These are phyloP conservation scores for Byssochlamys sp. DNA, from an alignment of 2,329 filamentous ascomycete species.

Conservation along the genomic window DNA sequence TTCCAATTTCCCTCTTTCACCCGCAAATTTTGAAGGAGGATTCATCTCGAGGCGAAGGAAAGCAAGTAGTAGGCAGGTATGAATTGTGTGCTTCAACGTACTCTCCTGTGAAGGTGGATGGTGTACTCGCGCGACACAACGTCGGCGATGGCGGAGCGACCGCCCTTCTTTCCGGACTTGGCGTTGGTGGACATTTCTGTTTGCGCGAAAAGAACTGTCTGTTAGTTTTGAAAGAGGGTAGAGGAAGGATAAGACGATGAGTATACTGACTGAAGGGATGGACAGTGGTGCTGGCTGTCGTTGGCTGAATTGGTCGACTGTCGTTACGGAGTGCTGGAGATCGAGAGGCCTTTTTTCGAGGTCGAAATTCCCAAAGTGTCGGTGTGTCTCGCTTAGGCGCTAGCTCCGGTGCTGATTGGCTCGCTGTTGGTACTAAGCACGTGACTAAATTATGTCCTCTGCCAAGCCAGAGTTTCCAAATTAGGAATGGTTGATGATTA, in stretches of 20 bases:
- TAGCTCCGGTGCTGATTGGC: slow-evolving; percentile 19
- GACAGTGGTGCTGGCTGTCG: slow-evolving; percentile 25
- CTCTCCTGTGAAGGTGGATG: slow-evolving; percentile 99
- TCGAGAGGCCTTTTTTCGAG: slow-evolving; percentile 19
- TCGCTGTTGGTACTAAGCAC: accelerated
- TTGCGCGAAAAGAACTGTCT: slow-evolving; percentile 10
- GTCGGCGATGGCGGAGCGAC: slow-evolving; percentile 92
- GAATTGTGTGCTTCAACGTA: slow-evolving; percentile 48
- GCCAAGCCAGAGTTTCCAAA: no score
- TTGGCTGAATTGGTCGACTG: slow-evolving; percentile 30
- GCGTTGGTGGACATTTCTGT: slow-evolving; percentile 56
- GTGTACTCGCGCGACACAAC: slow-evolving; percentile 99
- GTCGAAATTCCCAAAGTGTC: slow-evolving; percentile 16
- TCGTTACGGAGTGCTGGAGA: slow-evolving; percentile 13
- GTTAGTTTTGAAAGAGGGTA: slow-evolving; percentile 12
- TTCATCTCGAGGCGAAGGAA: background rate
- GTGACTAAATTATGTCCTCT: background rate
- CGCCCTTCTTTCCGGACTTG: slow-evolving; percentile 59
- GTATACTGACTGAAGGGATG: slow-evolving; percentile 27
- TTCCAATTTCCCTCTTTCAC: slow-evolving; percentile 1
- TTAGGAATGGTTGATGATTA: no score
- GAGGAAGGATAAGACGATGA: slow-evolving; percentile 1
- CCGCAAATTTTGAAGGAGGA: background rate
- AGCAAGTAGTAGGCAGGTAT: background rate
- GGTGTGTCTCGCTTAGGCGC: slow-evolving; percentile 30